Evolutionary conservation across 805 yeast species (phyloP), one percentile per base, ranked within the genome.

Genomic region (Kodamaea kakaduensis): DNA sequence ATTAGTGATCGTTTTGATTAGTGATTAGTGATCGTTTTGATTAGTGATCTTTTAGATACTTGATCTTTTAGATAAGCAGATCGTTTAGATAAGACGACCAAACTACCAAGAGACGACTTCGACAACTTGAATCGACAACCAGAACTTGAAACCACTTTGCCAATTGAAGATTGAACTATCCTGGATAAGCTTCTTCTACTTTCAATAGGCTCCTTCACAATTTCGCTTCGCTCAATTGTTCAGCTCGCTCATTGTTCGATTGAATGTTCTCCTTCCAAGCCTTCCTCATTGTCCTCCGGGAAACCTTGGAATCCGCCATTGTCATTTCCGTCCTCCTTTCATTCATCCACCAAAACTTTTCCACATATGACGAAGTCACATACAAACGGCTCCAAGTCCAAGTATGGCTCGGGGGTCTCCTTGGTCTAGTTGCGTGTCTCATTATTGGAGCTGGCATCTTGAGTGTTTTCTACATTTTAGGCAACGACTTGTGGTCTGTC

Each of bases 301-400:
- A 83, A 51, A 79, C 89, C 0, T 52, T 83, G 34, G 93, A 83
- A 58, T 78, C 79, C 52, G 82, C 84, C n/a, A 75, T 83, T 39
- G 83, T 83, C 41, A 73, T 83, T 3, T 80, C 89, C 1, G 87
- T 83, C 17, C 60, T 83, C 13, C 61, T 83, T n/a, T 77, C 87
- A 1, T 81, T 83, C 51, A 67, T 83, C 29, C 77, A 75, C 45
- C 87, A 82, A 48, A 77, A 75, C 17, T 64, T 75, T 34, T 13
- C 25, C 21, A 12, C 31, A 13, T 18, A 17, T 18, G 25, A 27
- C 18, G 22, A n/a, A 6, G 9, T 16, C 8, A 26, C 36, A 9
- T 19, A 30, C 20, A 42, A 40, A 4, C 59, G 53, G 41, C 53
- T 69, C 26, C 53, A 50, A 25, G 34, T 59, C 14, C 74, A 67